Percentiles rank a stretch among this genome's conserved stretches.
Evolutionary conservation across 805 yeast genomes (phyloP).

Genomic region (Kurtzmaniella fragi): DNA sequence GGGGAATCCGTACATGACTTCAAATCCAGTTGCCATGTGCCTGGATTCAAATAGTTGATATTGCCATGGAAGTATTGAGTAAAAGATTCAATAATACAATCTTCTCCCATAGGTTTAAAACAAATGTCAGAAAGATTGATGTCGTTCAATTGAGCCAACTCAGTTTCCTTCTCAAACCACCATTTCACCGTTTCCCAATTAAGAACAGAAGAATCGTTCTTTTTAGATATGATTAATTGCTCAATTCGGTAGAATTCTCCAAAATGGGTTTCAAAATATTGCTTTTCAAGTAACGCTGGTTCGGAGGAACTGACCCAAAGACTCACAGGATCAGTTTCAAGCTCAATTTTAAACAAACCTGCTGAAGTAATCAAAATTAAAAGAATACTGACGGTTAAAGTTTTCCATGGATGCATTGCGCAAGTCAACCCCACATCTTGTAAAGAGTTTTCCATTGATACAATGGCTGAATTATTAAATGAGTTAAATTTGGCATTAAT

Average conservation of each 20-base stretch:
- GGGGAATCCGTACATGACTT: slow-evolving; percentile 70
- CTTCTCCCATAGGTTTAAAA: slow-evolving; percentile 73
- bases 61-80: slow-evolving; percentile 82
- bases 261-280: slow-evolving; percentile 70
- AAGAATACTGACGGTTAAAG: slow-evolving; percentile 17
- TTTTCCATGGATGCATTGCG: slow-evolving; percentile 49
- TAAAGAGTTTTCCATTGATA: slow-evolving; percentile 29
- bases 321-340: slow-evolving; percentile 77
- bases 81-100: slow-evolving; percentile 81
- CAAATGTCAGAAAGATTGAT: slow-evolving; percentile 62
- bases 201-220: slow-evolving; percentile 52
- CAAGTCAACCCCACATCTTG: slow-evolving; percentile 53
- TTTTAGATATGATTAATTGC: slow-evolving; percentile 62
- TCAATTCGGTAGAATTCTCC: slow-evolving; percentile 91
- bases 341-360: slow-evolving; percentile 46
- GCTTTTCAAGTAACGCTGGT: slow-evolving; percentile 61
- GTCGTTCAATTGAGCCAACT: slow-evolving; percentile 27
- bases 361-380: slow-evolving; percentile 34
- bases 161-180: slow-evolving; percentile 82
- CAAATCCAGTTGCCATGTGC: slow-evolving; percentile 53
- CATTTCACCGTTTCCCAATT: slow-evolving; percentile 68
- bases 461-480: background rate
- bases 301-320: slow-evolving; percentile 87
- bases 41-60: slow-evolving; percentile 41
- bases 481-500: too few relatives aligned